These are phyloP conservation scores for Multifurca ochricompacta DNA, from an alignment of 768 basidiomycete genomes.

Conservation along the genomic window DNA sequence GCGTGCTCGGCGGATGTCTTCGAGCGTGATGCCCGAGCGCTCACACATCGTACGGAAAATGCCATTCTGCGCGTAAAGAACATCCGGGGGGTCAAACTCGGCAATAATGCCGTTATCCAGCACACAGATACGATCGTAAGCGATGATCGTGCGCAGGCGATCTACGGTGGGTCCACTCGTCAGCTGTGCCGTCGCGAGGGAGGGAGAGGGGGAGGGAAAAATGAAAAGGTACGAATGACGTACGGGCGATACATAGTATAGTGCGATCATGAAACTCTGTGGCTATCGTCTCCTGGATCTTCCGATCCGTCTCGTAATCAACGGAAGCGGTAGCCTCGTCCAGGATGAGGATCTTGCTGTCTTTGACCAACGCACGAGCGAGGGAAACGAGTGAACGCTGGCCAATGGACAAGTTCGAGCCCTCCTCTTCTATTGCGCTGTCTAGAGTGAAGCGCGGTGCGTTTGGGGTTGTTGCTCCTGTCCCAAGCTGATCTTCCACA, in stretches of 20 bases:
- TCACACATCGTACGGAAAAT: slow-evolving; percentile 87
- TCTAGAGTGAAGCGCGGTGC: slow-evolving; percentile 67
- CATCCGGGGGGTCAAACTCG: slow-evolving; percentile 78
- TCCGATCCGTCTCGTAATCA: slow-evolving; percentile 82
- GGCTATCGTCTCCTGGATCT: slow-evolving; percentile 87
- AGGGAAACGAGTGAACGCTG: slow-evolving; percentile 79
- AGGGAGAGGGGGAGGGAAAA: background rate
- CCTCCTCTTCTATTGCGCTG: slow-evolving; percentile 79
- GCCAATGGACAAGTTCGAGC: slow-evolving; percentile 74
- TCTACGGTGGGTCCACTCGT: slow-evolving; percentile 34
- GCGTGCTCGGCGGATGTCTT: slow-evolving; percentile 49
- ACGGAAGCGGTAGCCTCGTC: slow-evolving; percentile 94
- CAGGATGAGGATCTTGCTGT: slow-evolving; percentile 75
- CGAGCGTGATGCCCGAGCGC: slow-evolving; percentile 63
- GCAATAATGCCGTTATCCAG: slow-evolving; percentile 74
- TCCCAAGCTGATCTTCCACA: slow-evolving; percentile 33
- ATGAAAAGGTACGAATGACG: too few species aligned
- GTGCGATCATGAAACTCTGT: slow-evolving; percentile 79
- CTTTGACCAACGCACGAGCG: slow-evolving; percentile 83
- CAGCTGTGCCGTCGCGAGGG: background rate
- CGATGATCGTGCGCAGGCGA: slow-evolving; percentile 78
- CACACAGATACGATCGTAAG: slow-evolving; percentile 84
- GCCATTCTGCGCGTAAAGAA: slow-evolving; percentile 50
- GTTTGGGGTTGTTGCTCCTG: slow-evolving; percentile 19
- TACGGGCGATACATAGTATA: slow-evolving; percentile 80